Conservation (phyloP, 306 rosid species). For the Sphenostylis stenocarpa region DNA sequence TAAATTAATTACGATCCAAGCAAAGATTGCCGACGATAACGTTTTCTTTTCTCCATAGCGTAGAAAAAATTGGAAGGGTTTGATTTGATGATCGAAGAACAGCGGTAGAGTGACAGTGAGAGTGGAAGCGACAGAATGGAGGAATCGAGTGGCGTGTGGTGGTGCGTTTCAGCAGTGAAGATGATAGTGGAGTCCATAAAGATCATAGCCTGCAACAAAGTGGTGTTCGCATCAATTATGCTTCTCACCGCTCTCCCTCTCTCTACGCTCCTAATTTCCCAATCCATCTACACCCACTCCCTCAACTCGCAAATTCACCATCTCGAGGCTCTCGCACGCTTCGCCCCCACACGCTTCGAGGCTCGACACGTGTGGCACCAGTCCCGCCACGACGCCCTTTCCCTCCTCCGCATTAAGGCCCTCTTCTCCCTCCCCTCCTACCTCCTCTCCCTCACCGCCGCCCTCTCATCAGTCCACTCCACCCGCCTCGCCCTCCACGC, state of each 20-base stretch:
- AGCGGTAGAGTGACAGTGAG: not conserved
- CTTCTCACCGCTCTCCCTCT: constrained; percentile 59
- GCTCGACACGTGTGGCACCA: constrained; percentile 75
- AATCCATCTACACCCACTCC: constrained; percentile 49
- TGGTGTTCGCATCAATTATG: constrained; percentile 47
- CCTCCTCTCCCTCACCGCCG: constrained; percentile 61
- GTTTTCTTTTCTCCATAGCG: no score
- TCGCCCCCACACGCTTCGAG: constrained; percentile 66
- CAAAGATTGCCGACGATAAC: no score
- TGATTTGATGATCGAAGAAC: not conserved
- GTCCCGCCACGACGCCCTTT: constrained; percentile 63
- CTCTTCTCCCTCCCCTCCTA: constrained; percentile 56
- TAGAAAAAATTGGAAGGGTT: not conserved
- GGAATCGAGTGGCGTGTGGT: constrained; percentile 19
- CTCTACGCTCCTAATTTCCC: constrained; percentile 51
- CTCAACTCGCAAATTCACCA: constrained; percentile 51
- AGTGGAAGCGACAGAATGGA: constrained; percentile 33
- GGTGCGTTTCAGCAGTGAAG: constrained; percentile 26
- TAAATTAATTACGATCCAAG: no score
- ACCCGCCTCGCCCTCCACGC: constrained; percentile 35
- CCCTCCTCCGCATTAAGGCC: constrained; percentile 56
- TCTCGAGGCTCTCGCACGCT: constrained; percentile 68
- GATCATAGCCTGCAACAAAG: constrained; percentile 46
- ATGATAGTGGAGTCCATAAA: constrained; percentile 44
- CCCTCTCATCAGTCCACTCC: constrained; percentile 57